Evolutionary conservation across 768 basidiomycete genomes (phyloP).

Genomic region (Panaeolus papilionaceus): DNA sequence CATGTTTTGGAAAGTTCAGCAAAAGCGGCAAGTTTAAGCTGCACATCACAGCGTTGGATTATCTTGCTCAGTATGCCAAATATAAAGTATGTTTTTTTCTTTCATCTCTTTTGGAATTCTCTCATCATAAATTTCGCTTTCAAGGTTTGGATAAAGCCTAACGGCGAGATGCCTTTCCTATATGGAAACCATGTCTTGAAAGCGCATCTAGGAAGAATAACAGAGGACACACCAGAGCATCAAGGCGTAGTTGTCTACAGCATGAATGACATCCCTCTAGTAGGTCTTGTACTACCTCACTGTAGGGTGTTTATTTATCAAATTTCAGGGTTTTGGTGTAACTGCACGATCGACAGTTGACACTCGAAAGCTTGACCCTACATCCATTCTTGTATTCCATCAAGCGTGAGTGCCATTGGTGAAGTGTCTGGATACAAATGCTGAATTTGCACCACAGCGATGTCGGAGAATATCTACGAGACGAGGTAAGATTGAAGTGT

Average conservation of each 20-base stretch:
- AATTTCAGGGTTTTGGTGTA: conserved; percentile 90
- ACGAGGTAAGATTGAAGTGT: conserved; percentile 67
- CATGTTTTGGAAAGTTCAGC: conserved; percentile 97
- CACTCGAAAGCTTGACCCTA: conserved; percentile 96
- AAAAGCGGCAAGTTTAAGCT: conserved; percentile 98
- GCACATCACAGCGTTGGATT: conserved; percentile 92
- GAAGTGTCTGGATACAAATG: conserved; percentile 19
- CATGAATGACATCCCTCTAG: conserved; percentile 94
- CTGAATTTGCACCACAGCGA: conserved; percentile 58
- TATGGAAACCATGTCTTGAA: conserved; percentile 99
- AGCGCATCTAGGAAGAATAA: conserved; percentile 98
- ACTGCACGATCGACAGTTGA: conserved; percentile 96
- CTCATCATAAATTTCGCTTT: conserved; percentile 11
- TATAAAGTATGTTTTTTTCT: conserved; percentile 75
- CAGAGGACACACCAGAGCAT: conserved; percentile 98
- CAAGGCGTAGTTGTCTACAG: conserved; percentile 97
- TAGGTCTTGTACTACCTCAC: conserved; percentile 41
- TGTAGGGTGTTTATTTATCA: conserved; percentile 14
- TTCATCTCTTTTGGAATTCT: neutral
- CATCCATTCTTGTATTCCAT: conserved; percentile 97
- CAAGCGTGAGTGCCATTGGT: conserved; percentile 75
- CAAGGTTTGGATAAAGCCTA: conserved; percentile 98
- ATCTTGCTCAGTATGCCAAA: conserved; percentile 95
- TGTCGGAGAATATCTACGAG: conserved; percentile 97
- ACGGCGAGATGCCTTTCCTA: conserved; percentile 99